These are phyloP conservation scores for Hemileccinum rubropunctum DNA, from an alignment of 768 basidiomycete genomes.

Conservation along the genomic window DNA sequence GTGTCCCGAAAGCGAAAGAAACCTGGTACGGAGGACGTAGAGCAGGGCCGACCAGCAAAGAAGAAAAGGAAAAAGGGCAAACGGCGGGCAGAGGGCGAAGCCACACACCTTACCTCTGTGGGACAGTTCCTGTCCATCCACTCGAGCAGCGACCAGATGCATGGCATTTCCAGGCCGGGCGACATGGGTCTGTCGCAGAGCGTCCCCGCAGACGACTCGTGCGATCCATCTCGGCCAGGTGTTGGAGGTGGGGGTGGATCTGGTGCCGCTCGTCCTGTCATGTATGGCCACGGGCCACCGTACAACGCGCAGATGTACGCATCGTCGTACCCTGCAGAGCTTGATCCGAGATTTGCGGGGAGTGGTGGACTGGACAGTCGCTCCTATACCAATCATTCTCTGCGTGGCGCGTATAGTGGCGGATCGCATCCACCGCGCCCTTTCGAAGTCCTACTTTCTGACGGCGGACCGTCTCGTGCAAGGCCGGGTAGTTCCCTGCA, in stretches of 20 bases:
- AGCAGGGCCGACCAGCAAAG: slow-evolving; percentile 17
- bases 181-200: slow-evolving; percentile 20
- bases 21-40: slow-evolving; percentile 19
- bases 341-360: slow-evolving; percentile 12
- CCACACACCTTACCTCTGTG: neutral
- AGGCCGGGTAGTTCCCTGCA: neutral
- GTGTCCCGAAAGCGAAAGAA: slow-evolving; percentile 37
- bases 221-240: slow-evolving; percentile 18
- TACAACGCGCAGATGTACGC: slow-evolving; percentile 1
- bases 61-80: slow-evolving; percentile 31
- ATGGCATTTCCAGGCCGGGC: slow-evolving; percentile 14
- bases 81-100: slow-evolving; percentile 21
- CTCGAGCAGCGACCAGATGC: slow-evolving; percentile 15
- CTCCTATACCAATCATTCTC: neutral
- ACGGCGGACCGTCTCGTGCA: slow-evolving; percentile 6
- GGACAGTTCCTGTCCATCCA: neutral
- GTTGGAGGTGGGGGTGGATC: slow-evolving; percentile 17
- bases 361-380: neutral
- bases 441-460: neutral
- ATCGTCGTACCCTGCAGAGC: slow-evolving; percentile 11
- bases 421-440: neutral
- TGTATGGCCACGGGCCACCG: neutral
- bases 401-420: neutral
- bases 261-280: slow-evolving; percentile 13
- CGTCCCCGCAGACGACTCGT: slow-evolving; percentile 6